A percentile compares a stretch with the other conserved stretches of the same genome.
phyloP scores from a whole-genome alignment of 208 protist genomes.

The Blastocrithidia nonstop region DNA sequence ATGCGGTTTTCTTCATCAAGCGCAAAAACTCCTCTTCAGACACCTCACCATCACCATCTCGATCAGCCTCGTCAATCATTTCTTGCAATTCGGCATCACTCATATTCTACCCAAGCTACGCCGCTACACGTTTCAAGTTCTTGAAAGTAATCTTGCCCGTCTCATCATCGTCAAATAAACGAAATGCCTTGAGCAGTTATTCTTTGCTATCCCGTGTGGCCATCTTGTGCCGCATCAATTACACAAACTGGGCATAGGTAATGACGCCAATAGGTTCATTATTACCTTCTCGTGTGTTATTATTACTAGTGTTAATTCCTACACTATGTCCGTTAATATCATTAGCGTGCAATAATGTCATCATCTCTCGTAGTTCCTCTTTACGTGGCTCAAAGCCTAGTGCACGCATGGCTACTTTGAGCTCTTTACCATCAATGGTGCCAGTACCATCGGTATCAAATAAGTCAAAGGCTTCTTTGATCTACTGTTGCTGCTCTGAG shows the following conservation, averaged over 20 bases:
- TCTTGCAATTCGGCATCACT: conserved; percentile 94
- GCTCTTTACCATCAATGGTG: conserved; percentile 84
- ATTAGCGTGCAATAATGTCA: conserved; percentile 18
- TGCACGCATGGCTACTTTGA: conserved; percentile 88
- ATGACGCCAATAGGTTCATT: conserved; percentile 48
- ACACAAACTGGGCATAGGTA: conserved; percentile 69
- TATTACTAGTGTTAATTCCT: neutral
- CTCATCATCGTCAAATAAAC: conserved; percentile 91
- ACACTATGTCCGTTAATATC: neutral
- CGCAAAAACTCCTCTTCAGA: conserved; percentile 91
- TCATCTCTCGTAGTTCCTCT: conserved; percentile 84
- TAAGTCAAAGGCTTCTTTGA: conserved; percentile 94
- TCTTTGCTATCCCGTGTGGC: conserved; percentile 80
- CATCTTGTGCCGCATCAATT: conserved; percentile 85
- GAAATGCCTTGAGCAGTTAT: conserved; percentile 93
- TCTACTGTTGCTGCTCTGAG: conserved; percentile 81
- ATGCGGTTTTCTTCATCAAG: conserved; percentile 90
- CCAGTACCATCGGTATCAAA: conserved; percentile 94
- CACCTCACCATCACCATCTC: conserved; percentile 92
- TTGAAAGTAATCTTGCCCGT: conserved; percentile 92
- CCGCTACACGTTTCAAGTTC: conserved; percentile 93
- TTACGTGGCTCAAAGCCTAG: conserved; percentile 91
- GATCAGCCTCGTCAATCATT: conserved; percentile 96
- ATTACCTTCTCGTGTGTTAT: neutral
- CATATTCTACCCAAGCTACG: conserved; percentile 93